Base-by-base conservation (phyloP, 75 land plant species). In the Selaginella tamariscina region DNA sequence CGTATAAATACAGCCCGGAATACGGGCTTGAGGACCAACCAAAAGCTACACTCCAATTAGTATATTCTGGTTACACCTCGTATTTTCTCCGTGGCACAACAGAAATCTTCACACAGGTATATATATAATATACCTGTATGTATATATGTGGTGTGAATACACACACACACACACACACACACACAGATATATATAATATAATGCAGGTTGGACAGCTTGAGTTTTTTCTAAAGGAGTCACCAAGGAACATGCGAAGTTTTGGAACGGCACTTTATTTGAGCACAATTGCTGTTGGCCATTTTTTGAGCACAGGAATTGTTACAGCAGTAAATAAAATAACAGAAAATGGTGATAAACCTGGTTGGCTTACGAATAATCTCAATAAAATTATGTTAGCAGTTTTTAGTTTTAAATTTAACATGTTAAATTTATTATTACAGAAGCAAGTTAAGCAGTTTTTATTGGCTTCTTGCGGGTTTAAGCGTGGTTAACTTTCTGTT, bases 131-230 rank as follows among this genome's bases (percentile, higher is more conserved):
- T n/a, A n/a, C n/a, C n/a, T n/a, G n/a, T n/a, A n/a, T n/a, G n/a
- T n/a, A n/a, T n/a, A n/a, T n/a, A n/a, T n/a, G n/a, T n/a, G n/a
- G n/a, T n/a, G n/a, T n/a, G n/a, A n/a, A n/a, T n/a, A n/a, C n/a
- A n/a, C n/a, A n/a, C n/a, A n/a, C n/a, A n/a, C n/a, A n/a, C n/a
- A n/a, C n/a, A n/a, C n/a, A n/a, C n/a, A n/a, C n/a, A n/a, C n/a
- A n/a, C n/a, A n/a, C n/a, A n/a, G n/a, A n/a, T n/a, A n/a, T n/a
- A n/a, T n/a, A n/a, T n/a, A n/a, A n/a, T n/a, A n/a, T n/a, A n/a
- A n/a, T n/a, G n/a, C n/a, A n/a, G n/a, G 86, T 91, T 0, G 99
- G 97, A 1, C 83, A 88, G 20, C 80, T 95, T 54, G 97, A 95
- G 65, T 95, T 95, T 76, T 85, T 95, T 81, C 88, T 88, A 82